Evolutionary conservation across 2,329 filamentous ascomycete genomes (phyloP).

Genomic region (Chaetothyriales sp.): DNA sequence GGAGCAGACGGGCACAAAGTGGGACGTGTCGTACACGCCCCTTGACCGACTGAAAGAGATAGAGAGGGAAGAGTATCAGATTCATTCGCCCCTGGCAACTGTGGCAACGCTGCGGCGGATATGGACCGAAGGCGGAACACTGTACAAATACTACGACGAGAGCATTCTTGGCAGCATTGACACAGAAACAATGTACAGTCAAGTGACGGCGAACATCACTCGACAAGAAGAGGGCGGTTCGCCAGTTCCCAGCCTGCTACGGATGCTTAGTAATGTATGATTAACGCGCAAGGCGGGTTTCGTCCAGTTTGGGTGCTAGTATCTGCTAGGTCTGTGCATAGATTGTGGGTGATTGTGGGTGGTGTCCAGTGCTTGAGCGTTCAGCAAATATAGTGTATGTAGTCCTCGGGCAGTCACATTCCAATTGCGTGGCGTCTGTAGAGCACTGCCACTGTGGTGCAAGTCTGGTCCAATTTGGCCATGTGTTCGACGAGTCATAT

Average conservation of each 20-base stretch:
- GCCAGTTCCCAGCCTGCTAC: slow-evolving; percentile 16
- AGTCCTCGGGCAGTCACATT: background rate
- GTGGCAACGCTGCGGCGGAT: slow-evolving; percentile 52
- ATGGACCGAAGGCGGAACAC: slow-evolving; percentile 58
- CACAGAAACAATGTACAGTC: slow-evolving; percentile 39
- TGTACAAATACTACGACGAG: slow-evolving; percentile 59
- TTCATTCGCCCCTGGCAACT: slow-evolving; percentile 39
- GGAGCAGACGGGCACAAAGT: slow-evolving; percentile 45
- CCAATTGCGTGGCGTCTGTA: background rate
- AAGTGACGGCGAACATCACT: slow-evolving; percentile 15
- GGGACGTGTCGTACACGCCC: slow-evolving; percentile 41
- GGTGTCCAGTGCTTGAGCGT: background rate
- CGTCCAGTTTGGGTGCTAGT: background rate
- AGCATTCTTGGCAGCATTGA: slow-evolving; percentile 41
- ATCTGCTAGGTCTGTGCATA: background rate
- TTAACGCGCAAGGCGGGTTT: background rate
- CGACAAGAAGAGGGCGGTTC: slow-evolving; percentile 16
- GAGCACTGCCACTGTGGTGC: background rate
- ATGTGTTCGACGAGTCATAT: background rate
- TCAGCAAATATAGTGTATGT: background rate
- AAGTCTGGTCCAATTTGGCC: background rate
- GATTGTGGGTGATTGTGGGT: background rate
- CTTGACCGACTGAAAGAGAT: slow-evolving; percentile 40
- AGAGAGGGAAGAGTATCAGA: slow-evolving; percentile 48
- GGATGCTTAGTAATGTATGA: slow-evolving; percentile 14